Evolutionary conservation across 1,139 yeast species (phyloP), one percentile per base, ranked within the genome.

Genomic region (Lodderomyces metapsilosis): DNA sequence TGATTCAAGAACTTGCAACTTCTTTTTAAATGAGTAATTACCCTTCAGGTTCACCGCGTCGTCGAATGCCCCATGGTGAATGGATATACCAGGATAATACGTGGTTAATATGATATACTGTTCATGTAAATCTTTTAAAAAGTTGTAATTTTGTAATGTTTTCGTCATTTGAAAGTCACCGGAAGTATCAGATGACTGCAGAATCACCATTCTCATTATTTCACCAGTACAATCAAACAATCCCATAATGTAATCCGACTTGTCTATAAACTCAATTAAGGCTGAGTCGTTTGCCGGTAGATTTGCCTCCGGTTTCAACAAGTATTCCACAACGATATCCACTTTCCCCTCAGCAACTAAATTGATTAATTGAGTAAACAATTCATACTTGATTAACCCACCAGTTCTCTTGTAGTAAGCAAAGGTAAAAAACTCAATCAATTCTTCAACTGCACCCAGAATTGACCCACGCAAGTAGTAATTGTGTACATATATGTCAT

Each of bases 181-280:
- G 10, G 42, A 30, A 8, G 36, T 39, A 12, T 37, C 37, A 4
- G 52, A 34, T 43, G 47, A 47, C 56, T 41, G 46, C 37, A 41
- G 44, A 6, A 46, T 45, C 8, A 42, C 40, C 24, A 47, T 62
- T 28, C 72, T 47, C 75, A 70, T 69, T 23, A 70, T 54, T 42
- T 70, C 76, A 1, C 76, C 76, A 0, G 75, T 67, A 40, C 69
- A 53, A 47, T 70, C 76, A 49, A 68, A 61, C 10, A 70, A 43
- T 0, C 75, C 76, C 59, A 68, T 57, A 17, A 69, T 48, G 47
- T 62, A 69, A 49, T 70, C 73, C 40, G 62, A 61, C 9, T 40
- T 20, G 30, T 46, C 50, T 9, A 49, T 40, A 27, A 48, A 45
- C 5, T 34, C 43, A 25, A 48, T 30, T 5, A 32, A n/a, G 3